Evolutionary conservation across 2,329 filamentous ascomycete genomes (phyloP), one percentile per base, ranked within the genome.

Genomic region (Byssoonygena ceratinophila): DNA sequence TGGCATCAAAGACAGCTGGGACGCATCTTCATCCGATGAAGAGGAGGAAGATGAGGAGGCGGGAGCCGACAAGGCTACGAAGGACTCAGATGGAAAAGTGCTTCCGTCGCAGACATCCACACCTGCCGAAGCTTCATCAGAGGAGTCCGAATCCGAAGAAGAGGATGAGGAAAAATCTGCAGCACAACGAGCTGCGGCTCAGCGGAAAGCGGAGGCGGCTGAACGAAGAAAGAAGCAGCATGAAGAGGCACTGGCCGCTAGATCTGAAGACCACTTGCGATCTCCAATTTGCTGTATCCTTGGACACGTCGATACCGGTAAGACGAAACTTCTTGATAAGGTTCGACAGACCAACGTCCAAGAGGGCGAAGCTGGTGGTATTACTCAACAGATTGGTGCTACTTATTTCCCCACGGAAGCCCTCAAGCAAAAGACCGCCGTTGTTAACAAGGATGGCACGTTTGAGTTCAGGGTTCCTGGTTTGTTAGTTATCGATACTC

Each of bases 241-340:
- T 67, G 87, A 96, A 70, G 91, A 89, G 57, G 92, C 92, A 16
- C 71, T 96, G 66, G 90, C 88, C 41, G 90, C 91, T 46, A 81
- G 89, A 56, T 97, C 91, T 20, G 89, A 87, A 71, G 90, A 98
- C 68, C 84, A 98, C 71, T 80, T 98, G 53, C 88, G 92, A 54
- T 97, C 92, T 37, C 92, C 92, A 50, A 98, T 98, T 72, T 97
- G 92, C 78, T 97, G 91, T 84, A 98, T 98, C 79, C 82, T 98
- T 59, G 92, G 92, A 64, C 92, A 98, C 81, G 92, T 98, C 80
- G 92, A 98, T 83, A 98, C 94, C 43, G 92, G 92, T 69, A 98
- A 98, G 76, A 98, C 92, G n/a, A 98, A 97, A 75, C 77, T 98
- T 58, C 79, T 98, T 54, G 92, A 98, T 77, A 98, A 98, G 76